Evolutionary conservation across 176 grass and related monocot species (phyloP).

Genomic region (Triticum aestivum): DNA sequence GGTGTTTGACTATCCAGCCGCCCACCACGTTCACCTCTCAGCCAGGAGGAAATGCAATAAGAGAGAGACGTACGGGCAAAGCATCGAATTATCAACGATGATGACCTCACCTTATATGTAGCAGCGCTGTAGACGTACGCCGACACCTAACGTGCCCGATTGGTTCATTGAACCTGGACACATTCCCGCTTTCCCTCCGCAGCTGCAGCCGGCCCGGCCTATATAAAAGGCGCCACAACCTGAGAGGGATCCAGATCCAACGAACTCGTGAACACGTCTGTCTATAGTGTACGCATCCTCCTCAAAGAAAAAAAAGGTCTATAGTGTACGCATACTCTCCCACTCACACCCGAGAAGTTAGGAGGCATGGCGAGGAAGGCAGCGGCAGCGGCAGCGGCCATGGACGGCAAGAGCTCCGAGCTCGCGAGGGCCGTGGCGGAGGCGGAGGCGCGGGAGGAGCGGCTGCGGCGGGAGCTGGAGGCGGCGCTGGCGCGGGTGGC

Average conservation of each 20-base stretch:
- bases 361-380: background rate
- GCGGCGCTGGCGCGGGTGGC: slow-evolving; percentile 46
- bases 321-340: background rate
- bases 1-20: background rate
- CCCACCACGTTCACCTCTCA: no score
- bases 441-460: slow-evolving; percentile 53
- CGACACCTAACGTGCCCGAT: background rate
- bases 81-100: background rate
- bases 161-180: slow-evolving; percentile 50
- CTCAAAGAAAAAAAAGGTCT: no score
- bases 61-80: background rate
- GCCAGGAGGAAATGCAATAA: background rate
- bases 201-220: background rate
- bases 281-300: background rate
- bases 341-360: background rate
- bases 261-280: background rate
- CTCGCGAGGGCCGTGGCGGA: slow-evolving; percentile 58
- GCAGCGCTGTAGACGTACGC: background rate
- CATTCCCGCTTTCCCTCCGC: background rate
- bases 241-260: background rate
- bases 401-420: slow-evolving; percentile 43
- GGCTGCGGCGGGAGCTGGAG: slow-evolving; percentile 59
- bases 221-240: slow-evolving; percentile 26
- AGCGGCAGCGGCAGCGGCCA: background rate
- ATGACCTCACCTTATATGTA: slow-evolving; percentile 8